Conservation (phyloP, 495 filamentous ascomycete genomes). For the Elasticomyces elasticus region DNA sequence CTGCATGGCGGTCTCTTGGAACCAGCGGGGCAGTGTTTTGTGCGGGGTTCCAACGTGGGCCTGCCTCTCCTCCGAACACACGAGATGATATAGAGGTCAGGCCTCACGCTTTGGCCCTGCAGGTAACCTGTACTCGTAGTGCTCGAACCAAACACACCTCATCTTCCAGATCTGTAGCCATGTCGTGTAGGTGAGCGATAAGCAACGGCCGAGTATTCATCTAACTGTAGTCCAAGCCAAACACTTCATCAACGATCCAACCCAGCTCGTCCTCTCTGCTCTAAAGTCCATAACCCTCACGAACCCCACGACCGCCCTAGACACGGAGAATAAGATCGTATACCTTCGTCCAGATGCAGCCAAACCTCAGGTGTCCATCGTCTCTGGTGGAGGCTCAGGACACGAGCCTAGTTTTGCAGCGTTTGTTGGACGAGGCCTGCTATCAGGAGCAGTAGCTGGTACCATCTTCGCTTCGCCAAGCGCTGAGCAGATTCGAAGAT, state of each 20-base stretch:
- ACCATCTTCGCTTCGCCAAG: slow-evolving; percentile 87
- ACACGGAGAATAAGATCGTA: slow-evolving; percentile 73
- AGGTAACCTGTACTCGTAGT: neutral
- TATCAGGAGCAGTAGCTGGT: slow-evolving; percentile 77
- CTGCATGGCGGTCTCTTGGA: too few species aligned
- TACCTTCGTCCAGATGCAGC: slow-evolving; percentile 55
- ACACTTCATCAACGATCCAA: slow-evolving; percentile 88
- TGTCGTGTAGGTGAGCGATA: slow-evolving; percentile 1
- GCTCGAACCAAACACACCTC: too few species aligned
- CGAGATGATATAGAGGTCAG: neutral
- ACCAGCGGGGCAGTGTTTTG: neutral
- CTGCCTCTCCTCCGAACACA: neutral
- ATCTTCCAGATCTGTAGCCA: neutral
- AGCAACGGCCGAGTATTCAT: neutral
- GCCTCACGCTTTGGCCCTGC: neutral
- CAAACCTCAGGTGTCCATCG: slow-evolving; percentile 56
- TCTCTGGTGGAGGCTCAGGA: slow-evolving; percentile 85
- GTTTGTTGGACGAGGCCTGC: slow-evolving; percentile 61
- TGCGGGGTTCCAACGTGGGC: neutral
- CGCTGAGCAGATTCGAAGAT: slow-evolving; percentile 75
- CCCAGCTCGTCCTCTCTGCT: slow-evolving; percentile 65
- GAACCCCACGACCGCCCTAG: slow-evolving; percentile 77
- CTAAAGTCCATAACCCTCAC: slow-evolving; percentile 68
- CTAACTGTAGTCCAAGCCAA: slow-evolving; percentile 42
- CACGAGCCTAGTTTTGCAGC: slow-evolving; percentile 86